Base-by-base conservation (phyloP, 2,329 filamentous ascomycete species). In the Acarospora socialis region DNA sequence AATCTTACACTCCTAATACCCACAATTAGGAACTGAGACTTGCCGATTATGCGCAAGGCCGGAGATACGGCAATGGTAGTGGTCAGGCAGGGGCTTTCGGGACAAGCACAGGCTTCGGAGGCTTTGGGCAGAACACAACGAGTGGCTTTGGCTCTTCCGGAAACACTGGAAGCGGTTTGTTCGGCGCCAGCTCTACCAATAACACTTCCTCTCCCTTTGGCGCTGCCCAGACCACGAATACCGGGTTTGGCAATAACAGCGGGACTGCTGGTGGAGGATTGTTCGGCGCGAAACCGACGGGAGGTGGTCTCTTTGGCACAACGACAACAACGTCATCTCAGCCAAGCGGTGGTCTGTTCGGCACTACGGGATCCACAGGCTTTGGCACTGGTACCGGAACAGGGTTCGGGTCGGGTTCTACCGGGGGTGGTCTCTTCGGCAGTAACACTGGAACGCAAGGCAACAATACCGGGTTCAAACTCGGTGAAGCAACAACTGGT, bases 31-130 rank as follows among this genome's bases (percentile, higher is more conserved):
- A 90, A 54, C 59, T 90, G 33, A 69, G 81, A 48, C 57, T 92
- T 39, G 82, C 74, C 27, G 90, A 98, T 55, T 98, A 98, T 53
- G 71, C 77, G 37, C 80, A 86, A 54, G 86, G 86, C 30, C 75
- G 86, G 37, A 77, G 78, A 33, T 82, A 72, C 51, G 90, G 86
- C 20, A 92, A 87, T 55, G 68, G 70, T 24, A 82, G 78, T 39
- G 83, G 82, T 18, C 79, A 84, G 43, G 63, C 73, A 28, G 84
- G 84, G 36, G 81, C 79, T 5, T 94, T 94, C 54, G 87, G 84
- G 12, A 66, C 75, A 44, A 70, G 68, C 38, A 54, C 49, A 30
- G 57, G 61, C 4, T 65, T 65, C 37, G 62, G 56, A 15, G 38
- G 35, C 7, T 47, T 47, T 31, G 48, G 56, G 18, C 58, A 60